Evolutionary conservation across 768 basidiomycete genomes (phyloP).

Genomic region (Udeniomyces megalosporus): DNA sequence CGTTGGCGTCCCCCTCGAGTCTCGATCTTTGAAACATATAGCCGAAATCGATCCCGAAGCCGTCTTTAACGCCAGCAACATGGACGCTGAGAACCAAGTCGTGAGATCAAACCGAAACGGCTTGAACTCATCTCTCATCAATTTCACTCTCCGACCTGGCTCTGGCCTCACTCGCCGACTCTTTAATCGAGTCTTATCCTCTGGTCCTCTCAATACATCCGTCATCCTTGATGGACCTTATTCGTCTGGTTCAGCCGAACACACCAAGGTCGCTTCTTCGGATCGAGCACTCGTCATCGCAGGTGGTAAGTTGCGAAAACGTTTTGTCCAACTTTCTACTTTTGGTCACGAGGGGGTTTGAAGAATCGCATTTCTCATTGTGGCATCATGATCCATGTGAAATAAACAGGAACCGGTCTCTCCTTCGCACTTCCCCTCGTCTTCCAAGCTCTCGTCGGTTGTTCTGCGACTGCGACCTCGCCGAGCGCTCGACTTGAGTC

Average conservation of each 20-base stretch:
- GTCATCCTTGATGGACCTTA: neutral
- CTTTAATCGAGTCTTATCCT: neutral
- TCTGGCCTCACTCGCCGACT: neutral
- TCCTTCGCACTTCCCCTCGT: neutral
- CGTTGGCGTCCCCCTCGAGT: neutral
- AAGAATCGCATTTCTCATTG: too few species aligned
- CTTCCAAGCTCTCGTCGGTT: neutral
- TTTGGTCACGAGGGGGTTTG: too few species aligned
- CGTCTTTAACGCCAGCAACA: too few species aligned
- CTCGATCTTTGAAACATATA: neutral
- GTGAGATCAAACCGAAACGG: neutral
- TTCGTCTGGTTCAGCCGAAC: neutral
- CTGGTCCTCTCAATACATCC: neutral
- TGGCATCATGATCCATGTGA: too few species aligned
- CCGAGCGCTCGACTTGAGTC: neutral
- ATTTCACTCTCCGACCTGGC: neutral
- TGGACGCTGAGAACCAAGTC: too few species aligned
- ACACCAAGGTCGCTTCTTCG: neutral
- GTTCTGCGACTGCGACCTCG: neutral
- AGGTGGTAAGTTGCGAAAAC: too few species aligned
- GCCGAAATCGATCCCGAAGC: too few species aligned
- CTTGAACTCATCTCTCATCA: neutral
- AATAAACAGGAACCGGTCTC: neutral
- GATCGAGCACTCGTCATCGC: neutral
- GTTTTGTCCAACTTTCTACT: too few species aligned